Percentiles rank a stretch among this genome's conserved stretches.
Conservation (phyloP, 805 yeast genomes). For the Ogataea sp. region DNA sequence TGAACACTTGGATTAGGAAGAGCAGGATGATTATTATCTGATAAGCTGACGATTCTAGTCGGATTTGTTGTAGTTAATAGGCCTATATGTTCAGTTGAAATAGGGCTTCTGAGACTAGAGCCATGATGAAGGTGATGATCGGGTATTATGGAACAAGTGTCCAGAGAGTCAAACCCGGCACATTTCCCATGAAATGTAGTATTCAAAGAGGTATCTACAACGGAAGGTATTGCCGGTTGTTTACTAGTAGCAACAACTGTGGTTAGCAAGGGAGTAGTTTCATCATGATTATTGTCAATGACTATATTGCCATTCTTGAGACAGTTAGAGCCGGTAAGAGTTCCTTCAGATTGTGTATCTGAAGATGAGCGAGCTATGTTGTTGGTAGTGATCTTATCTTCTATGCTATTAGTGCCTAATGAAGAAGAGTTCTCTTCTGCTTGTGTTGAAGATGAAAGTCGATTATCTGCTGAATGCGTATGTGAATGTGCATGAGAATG, state of each 20-base stretch:
- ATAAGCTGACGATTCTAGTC: too few species aligned
- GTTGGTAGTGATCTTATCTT: too few species aligned
- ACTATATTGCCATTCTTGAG: too few species aligned
- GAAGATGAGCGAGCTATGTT: too few species aligned
- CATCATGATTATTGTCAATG: too few species aligned
- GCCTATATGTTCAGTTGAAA: too few species aligned
- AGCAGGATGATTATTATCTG: too few species aligned
- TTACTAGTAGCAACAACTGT: background rate
- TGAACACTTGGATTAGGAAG: too few species aligned
- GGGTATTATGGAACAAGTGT: slow-evolving; percentile 4
- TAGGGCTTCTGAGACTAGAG: background rate
- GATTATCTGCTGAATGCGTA: slow-evolving; percentile 1
- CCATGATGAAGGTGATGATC: background rate
- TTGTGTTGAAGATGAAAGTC: slow-evolving; percentile 6
- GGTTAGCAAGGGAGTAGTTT: background rate
- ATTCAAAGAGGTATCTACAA: slow-evolving; percentile 23
- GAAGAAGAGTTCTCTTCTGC: slow-evolving; percentile 1
- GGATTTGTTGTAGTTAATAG: too few species aligned
- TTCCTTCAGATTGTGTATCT: background rate
- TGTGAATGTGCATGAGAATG: too few species aligned
- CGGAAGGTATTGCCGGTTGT: too few species aligned
- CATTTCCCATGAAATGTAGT: slow-evolving; percentile 25
- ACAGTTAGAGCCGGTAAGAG: background rate
- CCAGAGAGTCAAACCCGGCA: slow-evolving; percentile 17
- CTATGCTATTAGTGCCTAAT: background rate